Evolutionary conservation across 192 early-diverging fungal species (phyloP), one percentile per base, ranked within the genome.

Genomic region (Diversispora eburnea): DNA sequence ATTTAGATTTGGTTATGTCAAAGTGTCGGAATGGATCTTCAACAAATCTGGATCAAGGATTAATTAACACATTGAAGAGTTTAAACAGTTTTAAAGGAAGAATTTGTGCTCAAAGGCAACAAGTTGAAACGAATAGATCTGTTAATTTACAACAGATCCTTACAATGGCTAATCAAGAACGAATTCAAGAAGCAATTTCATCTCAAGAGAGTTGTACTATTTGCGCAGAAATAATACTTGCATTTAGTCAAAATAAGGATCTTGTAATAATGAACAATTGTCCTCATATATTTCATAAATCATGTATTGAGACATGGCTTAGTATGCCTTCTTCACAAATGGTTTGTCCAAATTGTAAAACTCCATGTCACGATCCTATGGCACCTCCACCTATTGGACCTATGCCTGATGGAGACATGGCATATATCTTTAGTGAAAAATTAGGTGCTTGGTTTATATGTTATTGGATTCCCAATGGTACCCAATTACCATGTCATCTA

Each of bases 381-480:
- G 48, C 67, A 41, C n/a, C 67, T 17, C 48, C 67, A 39, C 19
- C 67, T 8, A 43, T 81, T 8, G 80, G 80, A 5, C 77, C 80
- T 0, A 78, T 71, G 72, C 80, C 80, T 0, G 77, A 81, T 70
- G 77, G 73, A 5, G 58, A 63, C 12, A 75, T 81, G 75, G 77
- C 74, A 13, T 81, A 81, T 63, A 56, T 58, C 20, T 81, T 81
- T 73, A 77, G 77, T 65, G 77, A 70, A 6, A 69, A 74, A 0
- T 52, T 81, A 4, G 55, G 59, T 2, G 78, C 77, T 45, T 81
- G 78, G 47, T 78, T 81, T 51, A 68, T 81, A 47, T 81, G 77
- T 58, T 69, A 77, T 5, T 43, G 63, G 4, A 80, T 75, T 15
- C 78, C 78, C 4, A 7, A 10, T 22, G 75, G 8, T 57, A 76